These are phyloP conservation scores for Annulohypoxylon moriforme DNA, from an alignment of 495 filamentous ascomycete genomes.

Conservation along the genomic window DNA sequence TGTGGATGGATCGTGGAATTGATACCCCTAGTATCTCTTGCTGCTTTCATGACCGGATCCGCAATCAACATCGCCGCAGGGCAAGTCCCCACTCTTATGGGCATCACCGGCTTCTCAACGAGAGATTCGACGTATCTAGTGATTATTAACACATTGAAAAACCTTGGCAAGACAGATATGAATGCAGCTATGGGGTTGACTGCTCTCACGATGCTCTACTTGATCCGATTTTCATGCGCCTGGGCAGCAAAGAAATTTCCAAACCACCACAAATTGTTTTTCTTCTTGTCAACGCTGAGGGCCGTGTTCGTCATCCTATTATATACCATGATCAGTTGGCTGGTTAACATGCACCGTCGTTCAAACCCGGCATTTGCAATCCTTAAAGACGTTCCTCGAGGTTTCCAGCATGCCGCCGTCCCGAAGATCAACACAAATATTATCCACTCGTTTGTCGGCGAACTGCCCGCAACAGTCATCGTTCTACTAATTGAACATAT, in stretches of 20 bases:
- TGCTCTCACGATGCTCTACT: slow-evolving; percentile 83
- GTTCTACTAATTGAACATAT: slow-evolving; percentile 96
- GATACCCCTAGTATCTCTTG: slow-evolving; percentile 90
- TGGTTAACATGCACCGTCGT: slow-evolving; percentile 73
- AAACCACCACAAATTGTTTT: slow-evolving; percentile 76
- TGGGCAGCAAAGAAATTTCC: slow-evolving; percentile 76
- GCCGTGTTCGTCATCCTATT: slow-evolving; percentile 93
- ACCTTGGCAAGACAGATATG: slow-evolving; percentile 72
- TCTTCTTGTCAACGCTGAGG: slow-evolving; percentile 89
- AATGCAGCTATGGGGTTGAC: slow-evolving; percentile 93
- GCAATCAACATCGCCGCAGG: slow-evolving; percentile 90
- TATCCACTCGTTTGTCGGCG: slow-evolving; percentile 68
- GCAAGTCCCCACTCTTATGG: slow-evolving; percentile 88
- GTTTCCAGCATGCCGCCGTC: slow-evolving; percentile 85
- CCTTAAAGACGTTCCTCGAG: slow-evolving; percentile 79
- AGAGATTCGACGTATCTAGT: slow-evolving; percentile 84
- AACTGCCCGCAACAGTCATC: slow-evolving; percentile 85
- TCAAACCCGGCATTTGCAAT: slow-evolving; percentile 71
- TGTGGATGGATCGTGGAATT: slow-evolving; percentile 95
- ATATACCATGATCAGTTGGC: slow-evolving; percentile 91
- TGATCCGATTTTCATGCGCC: slow-evolving; percentile 77
- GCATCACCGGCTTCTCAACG: slow-evolving; percentile 80
- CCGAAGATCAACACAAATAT: slow-evolving; percentile 73
- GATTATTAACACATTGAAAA: slow-evolving; percentile 86
- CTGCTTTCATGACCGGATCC: slow-evolving; percentile 98